A percentile compares a stretch with the other conserved stretches of the same genome.
Evolutionary conservation across 331 rosid species (phyloP).

Genomic region (Pyrus hybrid): DNA sequence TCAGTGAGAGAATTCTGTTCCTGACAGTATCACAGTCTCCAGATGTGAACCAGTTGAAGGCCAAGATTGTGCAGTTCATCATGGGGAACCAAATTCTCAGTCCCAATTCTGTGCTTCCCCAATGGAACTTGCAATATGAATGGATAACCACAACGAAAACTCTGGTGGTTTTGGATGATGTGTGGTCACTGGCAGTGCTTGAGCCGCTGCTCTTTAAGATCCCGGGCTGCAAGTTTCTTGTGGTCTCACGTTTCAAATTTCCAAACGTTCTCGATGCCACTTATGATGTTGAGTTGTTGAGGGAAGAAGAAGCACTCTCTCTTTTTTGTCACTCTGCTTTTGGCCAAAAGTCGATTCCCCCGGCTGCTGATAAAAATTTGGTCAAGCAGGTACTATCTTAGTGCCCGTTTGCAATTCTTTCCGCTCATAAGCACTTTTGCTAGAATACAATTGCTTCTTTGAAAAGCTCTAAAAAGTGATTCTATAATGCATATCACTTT

Average conservation of each 20-base stretch:
- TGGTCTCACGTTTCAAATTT: slow-evolving; percentile 61
- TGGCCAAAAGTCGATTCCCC: slow-evolving; percentile 64
- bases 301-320: slow-evolving; percentile 58
- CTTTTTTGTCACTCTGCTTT: slow-evolving; percentile 88
- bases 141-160: slow-evolving; percentile 21
- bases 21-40: slow-evolving; percentile 94
- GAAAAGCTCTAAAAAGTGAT: too few relatives aligned
- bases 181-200: slow-evolving; percentile 57
- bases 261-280: slow-evolving; percentile 29
- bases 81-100: slow-evolving; percentile 39
- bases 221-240: slow-evolving; percentile 60
- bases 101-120: slow-evolving; percentile 35
- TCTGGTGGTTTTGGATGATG: slow-evolving; percentile 84
- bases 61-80: slow-evolving; percentile 43
- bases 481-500: too few relatives aligned
- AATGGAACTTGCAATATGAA: slow-evolving; percentile 36
- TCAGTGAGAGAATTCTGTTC: slow-evolving; percentile 64
- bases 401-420: too few relatives aligned
- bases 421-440: too few relatives aligned
- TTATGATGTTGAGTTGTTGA: slow-evolving; percentile 53
- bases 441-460: too few relatives aligned
- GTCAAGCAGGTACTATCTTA: slow-evolving; percentile 58
- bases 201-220: slow-evolving; percentile 41
- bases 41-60: slow-evolving; percentile 56
- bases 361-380: slow-evolving; percentile 39